Percentiles rank a stretch among this genome's conserved stretches.
Conservation (phyloP, 176 grass and related monocot genomes). For the Lolium multiflorum region DNA sequence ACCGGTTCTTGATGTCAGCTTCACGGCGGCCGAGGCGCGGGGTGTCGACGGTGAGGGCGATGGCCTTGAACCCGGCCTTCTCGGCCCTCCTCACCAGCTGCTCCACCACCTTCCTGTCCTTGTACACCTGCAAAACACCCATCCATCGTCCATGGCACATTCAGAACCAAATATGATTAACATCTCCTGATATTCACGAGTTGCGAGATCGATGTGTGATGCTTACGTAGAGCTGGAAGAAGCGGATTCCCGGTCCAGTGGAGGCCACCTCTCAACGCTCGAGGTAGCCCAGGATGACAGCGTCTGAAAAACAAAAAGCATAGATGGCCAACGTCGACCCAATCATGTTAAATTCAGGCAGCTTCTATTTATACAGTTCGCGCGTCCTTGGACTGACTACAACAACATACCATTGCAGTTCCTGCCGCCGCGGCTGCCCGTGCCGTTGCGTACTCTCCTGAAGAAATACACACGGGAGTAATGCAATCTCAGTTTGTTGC, state of each 20-base stretch:
- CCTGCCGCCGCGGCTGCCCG: constrained; percentile 81
- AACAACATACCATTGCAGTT: constrained; percentile 70
- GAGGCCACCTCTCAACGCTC: constrained; percentile 91
- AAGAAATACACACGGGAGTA: background rate
- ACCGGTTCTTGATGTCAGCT: constrained; percentile 94
- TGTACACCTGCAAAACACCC: constrained; percentile 6
- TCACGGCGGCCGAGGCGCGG: constrained; percentile 82
- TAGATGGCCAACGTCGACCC: background rate
- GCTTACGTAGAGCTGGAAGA: constrained; percentile 90
- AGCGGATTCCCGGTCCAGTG: constrained; percentile 84
- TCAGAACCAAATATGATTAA: background rate
- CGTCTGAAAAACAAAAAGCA: constrained; percentile 49
- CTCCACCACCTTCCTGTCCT: constrained; percentile 78
- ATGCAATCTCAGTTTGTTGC: constrained; percentile 2
- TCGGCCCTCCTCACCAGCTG: constrained; percentile 85
- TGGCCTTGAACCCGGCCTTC: constrained; percentile 94
- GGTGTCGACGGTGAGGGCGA: constrained; percentile 90
- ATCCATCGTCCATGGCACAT: background rate
- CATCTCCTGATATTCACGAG: background rate
- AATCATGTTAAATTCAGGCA: background rate
- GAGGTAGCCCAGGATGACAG: constrained; percentile 93
- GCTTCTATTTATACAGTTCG: background rate
- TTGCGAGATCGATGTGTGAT: background rate
- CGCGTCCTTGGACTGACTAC: background rate
- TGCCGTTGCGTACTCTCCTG: constrained; percentile 93